phyloP scores from a whole-genome alignment of 179 eudicot species.

The Pouteria campechiana region DNA sequence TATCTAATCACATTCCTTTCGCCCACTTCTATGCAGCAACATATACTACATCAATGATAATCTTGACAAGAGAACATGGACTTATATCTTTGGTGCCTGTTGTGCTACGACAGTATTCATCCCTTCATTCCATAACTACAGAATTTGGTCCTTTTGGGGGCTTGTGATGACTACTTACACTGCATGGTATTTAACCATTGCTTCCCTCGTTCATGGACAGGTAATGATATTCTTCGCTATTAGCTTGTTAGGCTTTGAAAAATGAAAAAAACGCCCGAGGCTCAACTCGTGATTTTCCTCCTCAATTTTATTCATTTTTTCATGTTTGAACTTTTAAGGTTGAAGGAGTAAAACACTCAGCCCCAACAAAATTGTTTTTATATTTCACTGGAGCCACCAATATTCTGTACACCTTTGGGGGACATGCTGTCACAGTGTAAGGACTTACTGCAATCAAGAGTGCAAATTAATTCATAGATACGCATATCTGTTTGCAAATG shows the following conservation, averaged over 20 bases:
- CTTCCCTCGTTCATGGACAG: slow-evolving; percentile 82
- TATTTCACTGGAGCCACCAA: slow-evolving; percentile 91
- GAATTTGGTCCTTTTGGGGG: slow-evolving; percentile 82
- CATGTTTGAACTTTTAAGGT: slow-evolving; percentile 27
- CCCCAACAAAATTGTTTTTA: slow-evolving; percentile 52
- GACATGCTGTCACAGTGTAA: slow-evolving; percentile 94
- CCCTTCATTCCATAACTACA: slow-evolving; percentile 84
- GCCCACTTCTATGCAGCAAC: slow-evolving; percentile 32
- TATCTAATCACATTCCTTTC: neutral
- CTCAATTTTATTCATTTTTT: neutral
- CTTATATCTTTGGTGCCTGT: slow-evolving; percentile 85
- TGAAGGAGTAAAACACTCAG: slow-evolving; percentile 75
- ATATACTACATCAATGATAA: slow-evolving; percentile 83
- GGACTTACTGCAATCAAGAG: slow-evolving; percentile 6
- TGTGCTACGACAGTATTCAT: slow-evolving; percentile 84
- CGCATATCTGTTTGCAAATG: slow-evolving; percentile 1
- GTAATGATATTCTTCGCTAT: slow-evolving; percentile 14
- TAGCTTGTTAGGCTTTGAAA: neutral
- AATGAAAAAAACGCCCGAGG: slow-evolving; percentile 8
- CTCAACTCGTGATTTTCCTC: neutral
- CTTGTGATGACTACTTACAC: slow-evolving; percentile 85
- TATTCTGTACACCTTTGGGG: slow-evolving; percentile 87
- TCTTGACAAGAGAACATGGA: slow-evolving; percentile 90
- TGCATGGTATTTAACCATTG: slow-evolving; percentile 88
- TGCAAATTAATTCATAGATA: neutral